Base-by-base conservation (phyloP, 2,329 filamentous ascomycete species). In the Microascus cirrosus region DNA sequence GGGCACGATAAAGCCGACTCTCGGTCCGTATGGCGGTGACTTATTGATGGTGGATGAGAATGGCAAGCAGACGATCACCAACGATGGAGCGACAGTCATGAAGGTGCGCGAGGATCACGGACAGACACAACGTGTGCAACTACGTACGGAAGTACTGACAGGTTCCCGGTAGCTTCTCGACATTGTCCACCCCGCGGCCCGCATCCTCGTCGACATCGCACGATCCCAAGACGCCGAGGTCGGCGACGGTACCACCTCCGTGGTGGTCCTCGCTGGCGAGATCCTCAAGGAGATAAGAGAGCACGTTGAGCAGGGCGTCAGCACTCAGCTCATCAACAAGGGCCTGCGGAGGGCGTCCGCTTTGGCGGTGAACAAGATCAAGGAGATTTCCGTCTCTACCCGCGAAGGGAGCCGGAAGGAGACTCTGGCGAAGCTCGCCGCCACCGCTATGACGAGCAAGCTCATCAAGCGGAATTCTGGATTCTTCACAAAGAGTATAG, bases 161-260 rank as follows among this genome's bases (percentile, higher is more conserved):
- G 6, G 1, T 28, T 51, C 39, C 28, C 25, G 18, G 48, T 67
- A 94, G 90, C 88, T 99, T 58, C 88, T 99, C 71, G 94, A 99
- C 71, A 97, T 99, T 68, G 90, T 99, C 62, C 94, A 99, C 78
- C 94, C 94, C 65, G 94, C 94, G 65, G 94, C 94, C 66, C 87
- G 92, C 73, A 94, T 99, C 72, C 88, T 99, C 68, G 95, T 94
- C 73, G 94, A 99, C 71, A 99, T 99, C 69, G 93, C 94, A 63
- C 87, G 94, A 75, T 97, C 93, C 70, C 94, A 99, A 86, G 94
- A 99, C 73, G 94, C 94, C 65, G 94, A 99, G 79, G 94, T 99
- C 59, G 94, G 94, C 67, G 94, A 99, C 70, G 94, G 94, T 67
- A 99, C 94, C 59, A 99, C 94, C 25, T 96, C 92, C 2, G 94